Evolutionary conservation across 495 filamentous ascomycete species (phyloP), one percentile per base, ranked within the genome.

Genomic region (Jackrogersella multiformis): DNA sequence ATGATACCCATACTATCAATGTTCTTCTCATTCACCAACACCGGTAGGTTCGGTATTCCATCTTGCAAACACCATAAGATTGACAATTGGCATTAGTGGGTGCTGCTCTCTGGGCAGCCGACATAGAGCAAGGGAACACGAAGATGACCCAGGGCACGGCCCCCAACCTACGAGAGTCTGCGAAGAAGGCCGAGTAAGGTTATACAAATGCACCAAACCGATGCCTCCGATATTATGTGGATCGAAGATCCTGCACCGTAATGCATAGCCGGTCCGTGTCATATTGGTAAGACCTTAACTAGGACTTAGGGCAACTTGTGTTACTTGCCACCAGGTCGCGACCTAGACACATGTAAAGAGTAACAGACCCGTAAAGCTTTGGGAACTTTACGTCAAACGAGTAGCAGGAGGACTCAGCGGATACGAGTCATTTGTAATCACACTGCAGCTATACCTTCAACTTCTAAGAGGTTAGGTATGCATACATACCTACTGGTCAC

Each of bases 31-130:
- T 97, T 96, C 69, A 97, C 92, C 2, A 97, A 96, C 74, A 89
- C 91, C 8, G 92, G 84, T 82, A 78, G 65, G 80, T 59, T 24
- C 9, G 4, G 26, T n/a, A 23, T 49, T 34, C 20, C 39, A 16
- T 24, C 12, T 24, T 21, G 26, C 18, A 34, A 24, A 59, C 35
- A 44, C 10, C 35, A 28, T 26, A 35, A 23, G 20, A 61, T 69
- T 79, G 32, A 80, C 69, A 54, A 32, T 20, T 51, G 15, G 13
- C 26, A 56, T 28, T 20, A 81, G 81, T 94, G 49, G 95, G 94
- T 0, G 95, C 95, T 21, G 95, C 93, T 16, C 80, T 99, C 24
- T 99, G 93, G 93, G 94, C 95, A 18, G 89, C 92, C 5, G 94
- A 97, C 79, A 85, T 97, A 55, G 95, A 98, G 78, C 82, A 85